Evolutionary conservation across 2,329 filamentous ascomycete genomes (phyloP), one percentile per base, ranked within the genome.

Genomic region (Rutstroemia sp.): DNA sequence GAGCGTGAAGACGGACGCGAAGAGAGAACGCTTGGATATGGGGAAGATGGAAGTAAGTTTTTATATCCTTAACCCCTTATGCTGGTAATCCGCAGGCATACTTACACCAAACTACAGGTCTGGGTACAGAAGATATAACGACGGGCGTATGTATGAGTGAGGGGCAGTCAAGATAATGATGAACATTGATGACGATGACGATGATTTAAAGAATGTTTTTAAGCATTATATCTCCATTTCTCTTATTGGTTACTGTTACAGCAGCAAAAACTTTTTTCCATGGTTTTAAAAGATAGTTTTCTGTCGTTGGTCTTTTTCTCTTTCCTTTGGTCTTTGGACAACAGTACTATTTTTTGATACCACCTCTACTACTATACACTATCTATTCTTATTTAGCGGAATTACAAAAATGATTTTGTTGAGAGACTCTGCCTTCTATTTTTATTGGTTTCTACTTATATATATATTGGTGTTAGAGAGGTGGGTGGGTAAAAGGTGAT

Each of bases 1-100:
- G 70, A 80, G 77, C 48, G 84, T 86, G 6, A 88, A 83, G 71
- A 80, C 80, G 50, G 74, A 76, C 58, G 91, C 88, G 48, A 82
- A 78, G 73, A 88, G 82, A 71, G 87, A 92, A 69, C 82, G 84
- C 65, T 78, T 80, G 60, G 92, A 95, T 61, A 87, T 91, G 76
- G 91, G 89, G 52, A 96, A 96, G 80, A 84, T 96, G 83, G 94
- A 97, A 83, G 90, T 96, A 72, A 80, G 88, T 55, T 10, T 50
- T n/a, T 17, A 19, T 42, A 9, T 21, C 46, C 27, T 9, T 77
- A 59, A 9, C 8, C 47, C 23, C 1, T 42, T 21, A 16, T 14
- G 5, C 21, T 40, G 25, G 12, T 40, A 34, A 58, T 57, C 57
- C 36, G 48, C 19, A 19, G 19, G 19, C 47, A 49, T 53, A 46